Evolutionary conservation across 257 asterid genomes (phyloP), one percentile per base, ranked within the genome.

Genomic region (Fraxinus anomala): DNA sequence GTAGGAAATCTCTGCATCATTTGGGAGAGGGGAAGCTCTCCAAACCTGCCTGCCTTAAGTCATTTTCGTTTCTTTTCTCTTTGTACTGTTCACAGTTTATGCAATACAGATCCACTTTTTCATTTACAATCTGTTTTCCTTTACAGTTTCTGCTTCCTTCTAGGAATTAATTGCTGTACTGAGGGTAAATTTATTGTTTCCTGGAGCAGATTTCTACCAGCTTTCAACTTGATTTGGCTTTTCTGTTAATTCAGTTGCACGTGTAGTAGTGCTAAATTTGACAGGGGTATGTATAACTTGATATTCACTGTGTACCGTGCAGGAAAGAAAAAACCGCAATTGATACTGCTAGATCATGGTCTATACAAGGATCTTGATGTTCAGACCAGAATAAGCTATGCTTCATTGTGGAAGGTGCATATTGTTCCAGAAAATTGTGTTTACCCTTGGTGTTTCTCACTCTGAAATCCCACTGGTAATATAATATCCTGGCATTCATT

Each of bases 301-400:
- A 72, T 54, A 33, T 33, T 33, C 36, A 33, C 36, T 33, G 36
- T 33, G 36, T 33, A 47, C 16, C 77, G 79, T 67, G 40, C 85
- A 96, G 97, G 94, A 34, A 91, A 85, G 89, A 89, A 76, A 81
- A 90, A 86, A 79, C 98, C 99, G 3, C 98, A 96, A 88, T 79
- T 96, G 88, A 89, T 96, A 80, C 82, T 96, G 75, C 85, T 96
- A 83, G 99, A 96, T 92, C 98, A 93, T 80, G 99, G 97, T 73
- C 86, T 96, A 65, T 96, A 96, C 90, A 96, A 92, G 88, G 97
- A 96, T 1, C 99, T 96, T 77, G 99, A 93, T 42, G 68, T 61
- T 85, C 59, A 89, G 51, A 89, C 86, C 71, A 91, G 97, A 81
- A 89, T 92, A 39, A 92, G 82, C 88, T 96, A 90, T 87, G 99